Base-by-base conservation (phyloP, 768 basidiomycete genomes). In the Xerocomellus dryophilus region DNA sequence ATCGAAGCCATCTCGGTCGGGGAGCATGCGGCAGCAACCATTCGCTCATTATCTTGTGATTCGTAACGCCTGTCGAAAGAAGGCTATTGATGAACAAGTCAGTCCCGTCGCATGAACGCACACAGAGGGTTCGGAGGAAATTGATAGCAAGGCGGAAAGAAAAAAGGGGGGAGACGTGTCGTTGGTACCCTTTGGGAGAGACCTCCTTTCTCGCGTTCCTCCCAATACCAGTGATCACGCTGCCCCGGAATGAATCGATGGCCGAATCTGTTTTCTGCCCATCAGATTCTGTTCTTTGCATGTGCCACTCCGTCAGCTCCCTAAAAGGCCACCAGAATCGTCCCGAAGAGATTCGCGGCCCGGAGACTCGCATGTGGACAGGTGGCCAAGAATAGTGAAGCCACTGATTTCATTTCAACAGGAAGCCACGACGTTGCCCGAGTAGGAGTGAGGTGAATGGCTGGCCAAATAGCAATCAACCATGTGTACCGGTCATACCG, bases 31-130 rank as follows among this genome's bases (percentile, higher is more conserved):
- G 25, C 6, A 7, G 84, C 65, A 8, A 73, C 73, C 59, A 81
- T 81, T 60, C 78, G 77, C 57, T 85, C 81, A 77, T 73, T 85
- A 87, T 87, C 64, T 88, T 49, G 46, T 47, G 20, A 34, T 36
- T 42, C 43, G 43, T 25, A 12, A 18, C 36, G 35, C 25, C 18
- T 35, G 41, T 41, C 38, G 18, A 25, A 59, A 32, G 59, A 29
- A 43, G 21, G 17, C 39, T 8, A n/a, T 1, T 21, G 2, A 17
- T 7, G 8, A 36, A 14, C 34, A 18, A 29, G 25, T 15, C 48
- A 38, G 20, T 35, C 36, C 5, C 29, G 15, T 23, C n/a, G 11
- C 57, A 45, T 15, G 43, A 31, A 29, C 32, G 25, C 7, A 7
- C n/a, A n/a, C 17, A 4, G 9, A 17, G 46, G 15, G 27, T 17